Evolutionary conservation across 495 filamentous ascomycete species (phyloP), one percentile per base, ranked within the genome.

Genomic region (Podospora australis): DNA sequence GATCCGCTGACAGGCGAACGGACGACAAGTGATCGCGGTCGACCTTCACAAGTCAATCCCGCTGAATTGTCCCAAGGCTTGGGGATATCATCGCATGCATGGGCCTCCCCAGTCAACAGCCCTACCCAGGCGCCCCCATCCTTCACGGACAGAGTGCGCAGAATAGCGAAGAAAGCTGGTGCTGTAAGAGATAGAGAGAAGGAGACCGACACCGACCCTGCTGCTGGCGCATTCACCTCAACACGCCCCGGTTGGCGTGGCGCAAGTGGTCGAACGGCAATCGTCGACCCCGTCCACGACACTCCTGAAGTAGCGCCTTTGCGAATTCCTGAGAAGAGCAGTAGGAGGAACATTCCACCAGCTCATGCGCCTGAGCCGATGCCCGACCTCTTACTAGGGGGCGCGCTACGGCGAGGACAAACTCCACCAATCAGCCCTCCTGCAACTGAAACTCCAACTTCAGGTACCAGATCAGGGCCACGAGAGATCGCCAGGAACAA

Each of bases 211-310:
- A 49, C 52, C 21, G 60, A 67, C 46, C 64, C 60, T 7, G 62
- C 62, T 10, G 60, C 62, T 19, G 58, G 56, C n/a, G 64, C 56
- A 8, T 67, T 65, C 30, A 54, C 52, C 0, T 54, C 62, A 26
- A 57, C 59, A 32, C 63, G 68, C n/a, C 76, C 76, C 5, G 69
- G 67, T 50, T 78, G 76, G 76, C 65, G 68, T 46, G 76, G 76
- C 6, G 70, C 76, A 29, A 78, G 72, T 49, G 76, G 76, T 3
- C 67, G 75, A 46, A 66, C 63, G 29, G 58, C 70, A 3, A 50
- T 78, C 14, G 72, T 78, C 28, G 63, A 71, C 7, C 70, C 73
- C 6, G 69, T 77, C 4, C 64, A 47, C 40, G 76, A 77, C 50
- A 65, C 60, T 23, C 61, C 58, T 22, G 55, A 65, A 28, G 67